These are phyloP conservation scores for Thalassiosira hispida DNA, from an alignment of 352 stramenopile genomes.

Conservation along the genomic window DNA sequence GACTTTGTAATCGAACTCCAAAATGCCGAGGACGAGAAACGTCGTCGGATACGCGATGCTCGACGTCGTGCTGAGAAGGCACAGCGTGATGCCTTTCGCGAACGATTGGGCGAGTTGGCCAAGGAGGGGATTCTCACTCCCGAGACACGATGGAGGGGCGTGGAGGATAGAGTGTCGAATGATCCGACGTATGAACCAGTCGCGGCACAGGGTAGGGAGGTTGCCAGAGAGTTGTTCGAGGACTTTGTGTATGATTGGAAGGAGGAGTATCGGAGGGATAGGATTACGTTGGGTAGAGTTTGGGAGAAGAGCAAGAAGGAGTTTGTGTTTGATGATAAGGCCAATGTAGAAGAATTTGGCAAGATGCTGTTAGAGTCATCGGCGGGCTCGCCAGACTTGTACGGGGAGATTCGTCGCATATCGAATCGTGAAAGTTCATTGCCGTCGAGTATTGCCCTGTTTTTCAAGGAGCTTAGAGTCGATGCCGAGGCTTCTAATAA, in stretches of 20 bases:
- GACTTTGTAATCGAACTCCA: conserved; percentile 76
- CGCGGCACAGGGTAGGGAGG: conserved; percentile 61
- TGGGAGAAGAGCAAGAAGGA: conserved; percentile 40
- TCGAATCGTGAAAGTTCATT: conserved; percentile 60
- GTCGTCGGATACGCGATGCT: conserved; percentile 68
- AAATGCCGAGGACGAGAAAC: conserved; percentile 74
- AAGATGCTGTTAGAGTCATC: conserved; percentile 62
- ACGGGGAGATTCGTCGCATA: conserved; percentile 58
- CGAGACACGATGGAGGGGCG: conserved; percentile 55
- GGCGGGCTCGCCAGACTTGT: conserved; percentile 49
- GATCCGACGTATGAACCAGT: conserved; percentile 60
- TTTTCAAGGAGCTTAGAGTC: conserved; percentile 63
- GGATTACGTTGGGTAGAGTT: conserved; percentile 53
- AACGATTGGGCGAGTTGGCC: conserved; percentile 50
- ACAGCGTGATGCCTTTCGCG: conserved; percentile 70
- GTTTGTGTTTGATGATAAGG: conserved; percentile 41
- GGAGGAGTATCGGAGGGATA: conserved; percentile 65
- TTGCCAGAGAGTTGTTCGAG: conserved; percentile 72
- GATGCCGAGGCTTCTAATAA: conserved; percentile 11
- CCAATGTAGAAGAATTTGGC: conserved; percentile 58
- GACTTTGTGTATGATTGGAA: conserved; percentile 79
- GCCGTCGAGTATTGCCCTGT: conserved; percentile 66
- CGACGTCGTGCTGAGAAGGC: conserved; percentile 67
- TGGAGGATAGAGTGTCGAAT: conserved; percentile 57
- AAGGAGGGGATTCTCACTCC: conserved; percentile 59